Base-by-base conservation (phyloP, 139 green algal genomes). In the Chlorella sp. region DNA sequence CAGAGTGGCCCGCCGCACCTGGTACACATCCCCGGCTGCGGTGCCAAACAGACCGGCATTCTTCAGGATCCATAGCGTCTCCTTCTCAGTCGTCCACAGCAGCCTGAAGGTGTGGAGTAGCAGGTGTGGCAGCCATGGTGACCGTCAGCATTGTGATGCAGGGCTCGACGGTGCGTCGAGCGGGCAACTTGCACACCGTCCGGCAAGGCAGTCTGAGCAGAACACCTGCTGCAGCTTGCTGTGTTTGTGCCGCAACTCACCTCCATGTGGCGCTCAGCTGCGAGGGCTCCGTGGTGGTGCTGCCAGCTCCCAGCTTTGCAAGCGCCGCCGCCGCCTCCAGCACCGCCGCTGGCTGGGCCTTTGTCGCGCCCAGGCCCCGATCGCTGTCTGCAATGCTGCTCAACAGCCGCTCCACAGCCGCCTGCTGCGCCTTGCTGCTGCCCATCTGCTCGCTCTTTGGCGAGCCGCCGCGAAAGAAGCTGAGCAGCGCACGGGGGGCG, bases 81-180 rank as follows among this genome's bases (percentile, higher is more conserved):
- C 87, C 83, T 92, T 89, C 76, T 96, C 93, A 2, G 94, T 96
- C 32, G 95, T 98, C 93, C 93, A 98, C 20, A 96, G 34, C 51
- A 98, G 89, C 79, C 88, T 60, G 51, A 2, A 60, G 51, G 14
- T n/a, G n/a, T n/a, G n/a, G n/a, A n/a, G n/a, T n/a, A n/a, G n/a
- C n/a, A n/a, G n/a, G n/a, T n/a, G n/a, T n/a, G n/a, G n/a, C n/a
- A n/a, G n/a, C n/a, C n/a, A n/a, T n/a, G n/a, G n/a, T n/a, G n/a
- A n/a, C n/a, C n/a, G n/a, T n/a, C n/a, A n/a, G n/a, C n/a, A n/a
- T n/a, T n/a, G n/a, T n/a, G n/a, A n/a, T n/a, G n/a, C n/a, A n/a
- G n/a, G n/a, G n/a, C n/a, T n/a, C n/a, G n/a, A n/a, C n/a, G n/a
- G n/a, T n/a, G n/a, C n/a, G n/a, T n/a, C n/a, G n/a, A n/a, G n/a